A percentile compares a stretch with the other conserved stretches of the same genome.
phyloP scores from a whole-genome alignment of 2,329 filamentous ascomycete species.

The Myriangium duriaei region DNA sequence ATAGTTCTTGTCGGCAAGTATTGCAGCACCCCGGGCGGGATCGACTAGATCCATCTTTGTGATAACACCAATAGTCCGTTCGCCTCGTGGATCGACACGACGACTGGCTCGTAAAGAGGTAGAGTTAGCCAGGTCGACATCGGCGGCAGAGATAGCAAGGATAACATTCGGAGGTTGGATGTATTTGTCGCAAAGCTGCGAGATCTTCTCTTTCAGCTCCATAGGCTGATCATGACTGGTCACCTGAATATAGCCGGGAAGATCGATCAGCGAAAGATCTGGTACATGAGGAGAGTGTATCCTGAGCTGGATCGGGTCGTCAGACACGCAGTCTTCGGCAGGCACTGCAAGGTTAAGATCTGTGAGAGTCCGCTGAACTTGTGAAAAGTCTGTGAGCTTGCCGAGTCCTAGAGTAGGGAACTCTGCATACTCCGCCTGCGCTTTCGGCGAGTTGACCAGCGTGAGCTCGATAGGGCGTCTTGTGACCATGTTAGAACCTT shows the following conservation, averaged over 20 bases:
- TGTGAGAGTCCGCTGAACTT: slow-evolving; percentile 85
- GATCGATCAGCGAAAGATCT: slow-evolving; percentile 87
- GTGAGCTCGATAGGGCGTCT: slow-evolving; percentile 91
- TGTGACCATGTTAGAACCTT: slow-evolving; percentile 98
- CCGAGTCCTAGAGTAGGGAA: slow-evolving; percentile 85
- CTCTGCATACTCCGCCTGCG: slow-evolving; percentile 82
- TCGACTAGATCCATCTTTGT: slow-evolving; percentile 99
- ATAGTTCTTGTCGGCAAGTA: slow-evolving; percentile 83
- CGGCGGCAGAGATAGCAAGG: slow-evolving; percentile 89
- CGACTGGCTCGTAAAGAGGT: slow-evolving; percentile 81
- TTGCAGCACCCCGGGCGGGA: slow-evolving; percentile 59
- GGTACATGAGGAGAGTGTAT: slow-evolving; percentile 94
- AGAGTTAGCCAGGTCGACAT: slow-evolving; percentile 94
- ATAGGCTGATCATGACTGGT: slow-evolving; percentile 80
- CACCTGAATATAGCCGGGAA: slow-evolving; percentile 96
- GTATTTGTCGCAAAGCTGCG: slow-evolving; percentile 94
- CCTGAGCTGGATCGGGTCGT: slow-evolving; percentile 90
- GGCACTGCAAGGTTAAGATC: slow-evolving; percentile 91
- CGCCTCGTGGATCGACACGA: slow-evolving; percentile 83
- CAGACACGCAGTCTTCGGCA: slow-evolving; percentile 80
- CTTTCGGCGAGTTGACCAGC: slow-evolving; percentile 83
- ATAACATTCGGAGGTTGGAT: slow-evolving; percentile 95
- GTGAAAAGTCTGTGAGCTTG: slow-evolving; percentile 81
- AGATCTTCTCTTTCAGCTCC: slow-evolving; percentile 89
- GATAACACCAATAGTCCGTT: slow-evolving; percentile 94